Conservation (phyloP, 148 eudicot genomes). For the Vaccinium vitisidaea region DNA sequence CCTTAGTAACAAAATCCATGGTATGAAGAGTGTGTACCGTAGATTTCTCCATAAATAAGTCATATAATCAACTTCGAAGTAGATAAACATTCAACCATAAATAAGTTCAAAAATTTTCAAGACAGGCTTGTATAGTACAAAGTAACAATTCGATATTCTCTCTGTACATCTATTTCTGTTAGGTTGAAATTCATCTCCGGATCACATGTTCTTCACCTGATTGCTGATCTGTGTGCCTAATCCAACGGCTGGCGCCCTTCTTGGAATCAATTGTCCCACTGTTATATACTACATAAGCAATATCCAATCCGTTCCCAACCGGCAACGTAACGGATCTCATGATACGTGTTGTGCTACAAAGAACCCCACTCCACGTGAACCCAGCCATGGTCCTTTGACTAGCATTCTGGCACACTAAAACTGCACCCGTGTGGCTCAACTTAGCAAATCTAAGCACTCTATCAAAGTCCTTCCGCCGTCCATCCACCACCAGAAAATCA, state of each 20-base stretch:
- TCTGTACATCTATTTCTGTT: not conserved
- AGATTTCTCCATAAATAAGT: not conserved
- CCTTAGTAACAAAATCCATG: not conserved
- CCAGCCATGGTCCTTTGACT: constrained; percentile 15
- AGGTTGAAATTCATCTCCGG: constrained; percentile 19
- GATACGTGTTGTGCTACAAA: constrained; percentile 20
- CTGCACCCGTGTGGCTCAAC: constrained; percentile 41
- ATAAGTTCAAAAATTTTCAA: not conserved
- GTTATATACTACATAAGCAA: constrained; percentile 32
- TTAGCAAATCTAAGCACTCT: constrained; percentile 31
- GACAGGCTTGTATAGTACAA: not conserved
- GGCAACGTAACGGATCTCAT: constrained; percentile 37
- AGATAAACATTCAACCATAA: not conserved
- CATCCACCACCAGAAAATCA: constrained; percentile 48
- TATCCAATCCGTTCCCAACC: constrained; percentile 43
- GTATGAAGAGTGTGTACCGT: not conserved
- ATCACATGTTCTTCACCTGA: constrained; percentile 49
- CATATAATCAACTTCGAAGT: not conserved
- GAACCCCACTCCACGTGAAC: constrained; percentile 33
- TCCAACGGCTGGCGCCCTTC: constrained; percentile 27
- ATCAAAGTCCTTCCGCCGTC: constrained; percentile 24
- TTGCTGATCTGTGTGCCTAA: constrained; percentile 32
- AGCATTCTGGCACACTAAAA: constrained; percentile 34
- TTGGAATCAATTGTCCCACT: not conserved
- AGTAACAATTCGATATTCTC: not conserved